Evolutionary conservation across 78 protist species (phyloP).

Genomic region (Cyanophora paradoxa): DNA sequence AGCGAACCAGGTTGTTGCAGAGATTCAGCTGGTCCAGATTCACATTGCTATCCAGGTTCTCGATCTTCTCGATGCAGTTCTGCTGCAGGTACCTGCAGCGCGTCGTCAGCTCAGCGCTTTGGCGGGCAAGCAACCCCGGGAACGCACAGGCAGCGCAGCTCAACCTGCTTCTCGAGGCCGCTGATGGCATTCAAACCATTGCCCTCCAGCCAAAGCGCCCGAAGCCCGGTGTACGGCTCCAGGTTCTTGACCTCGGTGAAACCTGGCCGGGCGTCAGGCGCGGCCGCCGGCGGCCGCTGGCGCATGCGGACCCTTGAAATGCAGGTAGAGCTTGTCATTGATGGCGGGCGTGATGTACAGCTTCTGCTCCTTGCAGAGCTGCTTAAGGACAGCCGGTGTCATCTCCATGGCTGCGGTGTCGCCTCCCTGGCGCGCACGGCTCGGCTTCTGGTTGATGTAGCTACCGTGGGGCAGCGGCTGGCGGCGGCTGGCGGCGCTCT

Average conservation of each 20-base stretch:
- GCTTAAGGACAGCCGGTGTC: neutral
- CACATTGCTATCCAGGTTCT: slow-evolving; percentile 8
- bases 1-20: slow-evolving; percentile 50
- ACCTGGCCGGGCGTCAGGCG: too few relatives aligned
- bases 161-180: slow-evolving; percentile 28
- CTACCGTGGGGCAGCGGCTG: too few relatives aligned
- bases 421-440: too few relatives aligned
- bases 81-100: slow-evolving; percentile 4
- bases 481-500: too few relatives aligned
- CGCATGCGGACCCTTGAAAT: slow-evolving; percentile 50
- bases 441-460: too few relatives aligned
- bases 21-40: slow-evolving; percentile 36
- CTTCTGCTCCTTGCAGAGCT: slow-evolving; percentile 45
- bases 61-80: slow-evolving; percentile 27
- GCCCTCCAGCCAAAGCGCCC: slow-evolving; percentile 70
- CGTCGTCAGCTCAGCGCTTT: slow-evolving; percentile 2
- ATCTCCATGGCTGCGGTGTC: too few relatives aligned
- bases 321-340: slow-evolving; percentile 73
- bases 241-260: slow-evolving; percentile 26
- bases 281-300: too few relatives aligned
- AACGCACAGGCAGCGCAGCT: slow-evolving; percentile 44
- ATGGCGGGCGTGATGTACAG: slow-evolving; percentile 49
- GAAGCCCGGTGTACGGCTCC: slow-evolving; percentile 49
- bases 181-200: slow-evolving; percentile 54
- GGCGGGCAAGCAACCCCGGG: slow-evolving; percentile 35